These are phyloP conservation scores for Punica granatum DNA, from an alignment of 345 rosid genomes.

Conservation along the genomic window DNA sequence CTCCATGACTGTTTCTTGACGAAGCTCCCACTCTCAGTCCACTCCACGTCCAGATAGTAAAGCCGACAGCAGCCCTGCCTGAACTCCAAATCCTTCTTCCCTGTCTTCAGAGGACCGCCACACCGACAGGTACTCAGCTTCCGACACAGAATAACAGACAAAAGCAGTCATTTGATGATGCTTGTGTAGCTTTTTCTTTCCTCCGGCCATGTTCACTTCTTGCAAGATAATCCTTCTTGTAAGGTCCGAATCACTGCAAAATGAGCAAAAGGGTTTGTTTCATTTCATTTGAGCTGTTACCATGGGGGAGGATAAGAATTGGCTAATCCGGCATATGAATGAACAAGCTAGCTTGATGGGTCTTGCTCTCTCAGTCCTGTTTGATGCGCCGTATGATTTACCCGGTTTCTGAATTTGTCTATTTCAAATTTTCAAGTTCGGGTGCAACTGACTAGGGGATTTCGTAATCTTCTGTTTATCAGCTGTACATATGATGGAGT, in stretches of 20 bases:
- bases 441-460: too few species aligned
- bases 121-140: not conserved
- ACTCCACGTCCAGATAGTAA: not conserved
- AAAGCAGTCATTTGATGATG: not conserved
- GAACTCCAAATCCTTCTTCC: not conserved
- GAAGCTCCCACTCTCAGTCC: too few species aligned
- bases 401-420: not conserved
- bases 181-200: not conserved
- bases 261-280: too few species aligned
- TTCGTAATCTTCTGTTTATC: not conserved
- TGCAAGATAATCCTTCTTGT: not conserved
- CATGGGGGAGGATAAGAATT: too few species aligned
- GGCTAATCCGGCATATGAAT: too few species aligned
- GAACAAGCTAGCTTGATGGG: too few species aligned
- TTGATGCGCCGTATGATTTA: not conserved
- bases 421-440: too few species aligned
- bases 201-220: not conserved
- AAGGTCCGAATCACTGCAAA: too few species aligned
- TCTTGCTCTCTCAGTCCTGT: not conserved
- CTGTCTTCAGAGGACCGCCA: not conserved
- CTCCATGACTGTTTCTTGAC: not conserved
- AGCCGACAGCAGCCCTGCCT: conserved; percentile 1
- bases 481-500: conserved; percentile 22
- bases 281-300: too few species aligned
- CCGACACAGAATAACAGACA: not conserved